Evolutionary conservation across 768 basidiomycete genomes (phyloP), one percentile per base, ranked within the genome.

Genomic region (Leccinum imitatum): DNA sequence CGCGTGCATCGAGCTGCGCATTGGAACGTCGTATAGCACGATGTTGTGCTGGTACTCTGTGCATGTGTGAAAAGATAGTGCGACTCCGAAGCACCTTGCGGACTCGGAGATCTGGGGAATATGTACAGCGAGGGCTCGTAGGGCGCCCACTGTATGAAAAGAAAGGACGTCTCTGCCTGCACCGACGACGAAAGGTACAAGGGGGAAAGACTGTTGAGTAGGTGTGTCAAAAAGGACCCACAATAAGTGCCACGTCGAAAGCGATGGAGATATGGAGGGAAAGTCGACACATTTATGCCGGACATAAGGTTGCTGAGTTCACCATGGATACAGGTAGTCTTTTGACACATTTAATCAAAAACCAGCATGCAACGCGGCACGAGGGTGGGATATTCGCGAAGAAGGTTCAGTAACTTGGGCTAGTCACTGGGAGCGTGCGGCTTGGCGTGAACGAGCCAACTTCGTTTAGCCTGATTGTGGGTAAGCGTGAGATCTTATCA

Each of bases 1-100:
- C 71, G 60, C 81, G 79, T 52, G 71, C 72, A 10, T 75, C 65
- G 35, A 77, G 69, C 25, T 54, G 61, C 50, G 17, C 46, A 21
- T 64, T 30, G 44, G 54, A 62, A 41, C 60, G 65, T 15, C 41
- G 50, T 19, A 67, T 21, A 33, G 46, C 54, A 35, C 54, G 68
- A 50, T 61, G 67, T 46, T 57, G 61, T 27, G 31, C 46, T 31
- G 59, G 11, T n/a, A 33, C 10, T 33, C 41, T 47, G 5, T 41
- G 64, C 71, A 72, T 72, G 50, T 27, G 52, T 25, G 44, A 25
- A 47, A 41, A 11, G 59, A 59, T 54, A 25, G 17, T 66, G 56
- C 51, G 61, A 19, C 41, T 51, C 60, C 50, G 35, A 59, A 55
- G 46, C 30, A 55, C 46, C 33, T 41, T 17, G 11, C 30, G 46